These are phyloP conservation scores for Lentinula aciculospora DNA, from an alignment of 768 basidiomycete species.

Conservation along the genomic window DNA sequence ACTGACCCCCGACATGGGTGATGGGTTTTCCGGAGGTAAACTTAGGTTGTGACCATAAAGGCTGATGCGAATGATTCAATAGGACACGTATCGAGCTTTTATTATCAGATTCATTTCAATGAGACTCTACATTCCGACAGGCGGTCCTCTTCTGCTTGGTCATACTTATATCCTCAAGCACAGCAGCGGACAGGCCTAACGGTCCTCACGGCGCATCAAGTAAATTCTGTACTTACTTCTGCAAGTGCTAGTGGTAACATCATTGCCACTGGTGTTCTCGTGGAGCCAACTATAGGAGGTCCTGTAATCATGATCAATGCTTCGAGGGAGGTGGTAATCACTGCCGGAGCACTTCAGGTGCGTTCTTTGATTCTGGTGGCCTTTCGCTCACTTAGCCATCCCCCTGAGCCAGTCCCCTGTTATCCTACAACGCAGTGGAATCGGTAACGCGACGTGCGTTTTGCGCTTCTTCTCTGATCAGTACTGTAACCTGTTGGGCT, in stretches of 20 bases:
- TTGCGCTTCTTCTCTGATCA: no score
- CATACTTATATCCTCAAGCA: slow-evolving; percentile 10
- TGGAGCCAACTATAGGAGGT: slow-evolving; percentile 8
- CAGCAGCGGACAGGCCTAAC: slow-evolving; percentile 9
- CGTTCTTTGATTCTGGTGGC: background rate
- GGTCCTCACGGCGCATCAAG: slow-evolving; percentile 10
- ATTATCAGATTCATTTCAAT: slow-evolving; percentile 14
- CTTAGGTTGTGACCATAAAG: no score
- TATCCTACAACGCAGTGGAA: slow-evolving; percentile 13
- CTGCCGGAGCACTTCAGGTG: slow-evolving; percentile 12
- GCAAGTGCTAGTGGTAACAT: background rate
- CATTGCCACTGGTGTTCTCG: slow-evolving; percentile 8
- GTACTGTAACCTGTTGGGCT: background rate
- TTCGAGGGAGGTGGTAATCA: slow-evolving; percentile 9
- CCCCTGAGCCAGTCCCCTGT: slow-evolving; percentile 6
- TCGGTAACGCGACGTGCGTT: slow-evolving; percentile 12
- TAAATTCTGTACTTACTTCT: slow-evolving; percentile 5
- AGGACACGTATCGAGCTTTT: slow-evolving; percentile 9
- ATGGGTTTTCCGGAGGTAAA: slow-evolving; percentile 13
- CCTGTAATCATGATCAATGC: background rate
- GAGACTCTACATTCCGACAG: slow-evolving; percentile 12
- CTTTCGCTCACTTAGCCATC: background rate
- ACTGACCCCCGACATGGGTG: slow-evolving; percentile 12
- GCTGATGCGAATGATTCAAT: no score
- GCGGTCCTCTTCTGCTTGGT: slow-evolving; percentile 14